Conservation (phyloP, 768 basidiomycete species). For the Sarcodon aspratus region DNA sequence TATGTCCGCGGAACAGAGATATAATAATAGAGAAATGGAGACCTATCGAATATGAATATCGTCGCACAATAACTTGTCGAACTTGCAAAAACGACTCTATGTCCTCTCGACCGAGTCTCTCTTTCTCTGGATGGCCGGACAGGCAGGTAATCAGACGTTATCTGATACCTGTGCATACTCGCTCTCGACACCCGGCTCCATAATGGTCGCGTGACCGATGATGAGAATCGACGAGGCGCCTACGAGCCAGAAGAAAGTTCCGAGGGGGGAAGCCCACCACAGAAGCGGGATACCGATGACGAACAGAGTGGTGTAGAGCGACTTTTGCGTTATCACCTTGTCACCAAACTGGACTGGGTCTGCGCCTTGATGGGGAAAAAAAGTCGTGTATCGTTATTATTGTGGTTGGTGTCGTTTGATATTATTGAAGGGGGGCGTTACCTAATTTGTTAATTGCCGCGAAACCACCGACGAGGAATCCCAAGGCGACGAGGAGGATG, state of each 20-base stretch:
- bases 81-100: no score
- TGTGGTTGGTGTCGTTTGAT: neutral
- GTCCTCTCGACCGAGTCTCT: no score
- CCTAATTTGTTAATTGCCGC: conserved; percentile 82
- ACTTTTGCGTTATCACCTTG: conserved; percentile 78
- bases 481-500: conserved; percentile 71
- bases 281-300: conserved; percentile 87
- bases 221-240: conserved; percentile 81
- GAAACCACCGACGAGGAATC: conserved; percentile 89
- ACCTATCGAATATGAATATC: no score
- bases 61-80: no score
- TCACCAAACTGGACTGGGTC: conserved; percentile 81
- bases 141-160: conserved; percentile 28
- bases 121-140: neutral
- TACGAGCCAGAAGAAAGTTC: conserved; percentile 91
- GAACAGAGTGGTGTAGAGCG: conserved; percentile 81
- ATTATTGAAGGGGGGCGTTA: conserved; percentile 16
- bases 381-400: neutral
- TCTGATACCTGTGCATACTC: conserved; percentile 81
- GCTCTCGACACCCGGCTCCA: conserved; percentile 93
- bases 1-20: no score
- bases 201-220: conserved; percentile 73
- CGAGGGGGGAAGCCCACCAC: conserved; percentile 63
- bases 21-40: no score
- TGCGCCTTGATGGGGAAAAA: conserved; percentile 36